These are phyloP conservation scores for Naegleria fowleri DNA, from an alignment of 208 protist species.

Conservation along the genomic window DNA sequence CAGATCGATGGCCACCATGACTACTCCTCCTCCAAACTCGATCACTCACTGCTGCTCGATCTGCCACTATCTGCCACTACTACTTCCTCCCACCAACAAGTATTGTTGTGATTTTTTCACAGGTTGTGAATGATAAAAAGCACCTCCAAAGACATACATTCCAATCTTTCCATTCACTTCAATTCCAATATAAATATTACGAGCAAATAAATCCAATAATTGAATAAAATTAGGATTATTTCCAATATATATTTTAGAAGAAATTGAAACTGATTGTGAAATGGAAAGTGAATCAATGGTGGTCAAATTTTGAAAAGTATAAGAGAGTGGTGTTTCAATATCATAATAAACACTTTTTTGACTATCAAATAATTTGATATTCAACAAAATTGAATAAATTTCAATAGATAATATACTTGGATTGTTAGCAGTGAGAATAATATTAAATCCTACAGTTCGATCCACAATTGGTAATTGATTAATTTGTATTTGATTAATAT, in stretches of 20 bases:
- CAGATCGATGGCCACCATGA: too few species aligned
- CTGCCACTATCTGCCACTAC: too few species aligned
- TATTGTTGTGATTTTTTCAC: not conserved
- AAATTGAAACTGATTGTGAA: not conserved
- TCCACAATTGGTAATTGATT: not conserved
- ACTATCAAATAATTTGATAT: not conserved
- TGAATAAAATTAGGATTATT: not conserved
- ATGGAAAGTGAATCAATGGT: not conserved
- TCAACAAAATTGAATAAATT: not conserved
- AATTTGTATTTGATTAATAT: constrained; percentile 10
- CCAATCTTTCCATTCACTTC: not conserved
- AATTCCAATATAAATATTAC: not conserved
- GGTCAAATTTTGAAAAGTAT: not conserved
- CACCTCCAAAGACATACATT: not conserved
- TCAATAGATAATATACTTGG: not conserved
- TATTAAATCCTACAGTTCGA: constrained; percentile 3
- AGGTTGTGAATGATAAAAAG: not conserved
- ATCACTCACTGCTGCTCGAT: too few species aligned
- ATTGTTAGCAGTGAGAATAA: not conserved
- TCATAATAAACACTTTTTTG: not conserved
- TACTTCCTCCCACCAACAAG: too few species aligned
- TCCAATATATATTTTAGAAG: not conserved
- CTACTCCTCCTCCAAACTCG: too few species aligned
- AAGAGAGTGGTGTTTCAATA: not conserved
- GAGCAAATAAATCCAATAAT: not conserved